A percentile compares a stretch with the other conserved stretches of the same genome.
These are phyloP conservation scores for Leccinum subgranulosum DNA, from an alignment of 768 basidiomycete species.

Conservation along the genomic window DNA sequence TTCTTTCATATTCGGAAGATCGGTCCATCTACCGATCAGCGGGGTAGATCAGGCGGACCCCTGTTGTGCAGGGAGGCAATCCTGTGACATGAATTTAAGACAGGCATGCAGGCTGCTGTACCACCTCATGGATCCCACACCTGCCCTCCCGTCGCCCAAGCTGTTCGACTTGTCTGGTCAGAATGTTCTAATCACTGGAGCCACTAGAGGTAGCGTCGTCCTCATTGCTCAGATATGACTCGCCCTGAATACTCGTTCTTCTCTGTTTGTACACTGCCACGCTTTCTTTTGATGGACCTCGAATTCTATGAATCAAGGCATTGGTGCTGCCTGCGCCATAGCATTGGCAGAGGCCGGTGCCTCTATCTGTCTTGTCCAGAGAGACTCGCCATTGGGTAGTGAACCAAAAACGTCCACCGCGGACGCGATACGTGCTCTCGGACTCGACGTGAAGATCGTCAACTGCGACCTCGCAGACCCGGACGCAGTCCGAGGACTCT, in stretches of 20 bases:
- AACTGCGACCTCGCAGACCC: conserved; percentile 57
- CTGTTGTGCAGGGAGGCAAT: background rate
- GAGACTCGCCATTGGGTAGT: conserved; percentile 37
- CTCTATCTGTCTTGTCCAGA: conserved; percentile 44
- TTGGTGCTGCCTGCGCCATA: conserved; percentile 52
- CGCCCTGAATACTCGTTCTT: conserved; percentile 13
- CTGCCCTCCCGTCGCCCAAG: conserved; percentile 43
- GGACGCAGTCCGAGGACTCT: conserved; percentile 46
- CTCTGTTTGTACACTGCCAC: conserved; percentile 13
- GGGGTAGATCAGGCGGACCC: conserved; percentile 22
- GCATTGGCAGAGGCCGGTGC: conserved; percentile 57
- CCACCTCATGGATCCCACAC: conserved; percentile 50
- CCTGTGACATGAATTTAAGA: conserved; percentile 19
- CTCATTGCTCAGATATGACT: conserved; percentile 11
- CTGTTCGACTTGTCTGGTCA: conserved; percentile 69
- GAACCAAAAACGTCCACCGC: conserved; percentile 35
- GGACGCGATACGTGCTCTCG: conserved; percentile 35
- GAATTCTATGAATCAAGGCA: conserved; percentile 36
- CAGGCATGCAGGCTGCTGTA: conserved; percentile 6
- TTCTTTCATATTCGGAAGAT: conserved; percentile 14
- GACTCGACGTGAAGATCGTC: conserved; percentile 40
- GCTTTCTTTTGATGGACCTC: conserved; percentile 9
- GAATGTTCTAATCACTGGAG: conserved; percentile 78
- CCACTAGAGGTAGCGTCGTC: conserved; percentile 61
- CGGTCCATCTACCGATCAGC: conserved; percentile 33